Percentiles rank a stretch among this genome's conserved stretches.
Evolutionary conservation across 495 filamentous ascomycete species (phyloP).

Genomic region (Poronia punctata): DNA sequence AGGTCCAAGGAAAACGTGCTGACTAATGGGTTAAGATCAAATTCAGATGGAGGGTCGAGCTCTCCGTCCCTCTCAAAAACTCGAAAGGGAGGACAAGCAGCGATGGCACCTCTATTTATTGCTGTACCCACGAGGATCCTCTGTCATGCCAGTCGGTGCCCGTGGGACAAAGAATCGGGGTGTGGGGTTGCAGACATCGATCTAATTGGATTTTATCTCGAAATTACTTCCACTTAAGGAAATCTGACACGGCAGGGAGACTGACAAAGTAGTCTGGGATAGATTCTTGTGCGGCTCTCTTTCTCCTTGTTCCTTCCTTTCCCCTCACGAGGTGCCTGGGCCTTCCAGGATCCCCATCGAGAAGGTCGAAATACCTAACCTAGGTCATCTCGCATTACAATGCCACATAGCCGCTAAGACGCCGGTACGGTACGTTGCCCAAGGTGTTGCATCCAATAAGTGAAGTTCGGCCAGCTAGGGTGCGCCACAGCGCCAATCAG

Average conservation of each 20-base stretch:
- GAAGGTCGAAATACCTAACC: no score
- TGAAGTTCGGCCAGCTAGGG: no score
- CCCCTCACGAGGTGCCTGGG: constrained; percentile 5
- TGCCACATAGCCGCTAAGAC: no score
- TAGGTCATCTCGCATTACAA: no score
- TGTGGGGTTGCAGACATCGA: not conserved
- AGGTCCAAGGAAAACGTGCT: not conserved
- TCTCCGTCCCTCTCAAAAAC: not conserved
- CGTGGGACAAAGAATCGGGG: not conserved
- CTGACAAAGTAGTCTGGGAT: no score
- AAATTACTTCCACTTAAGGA: no score
- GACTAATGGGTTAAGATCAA: not conserved
- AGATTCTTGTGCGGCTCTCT: not conserved
- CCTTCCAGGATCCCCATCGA: no score
- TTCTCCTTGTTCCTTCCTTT: constrained; percentile 4
- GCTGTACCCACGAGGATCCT: not conserved
- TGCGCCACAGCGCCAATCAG: no score
- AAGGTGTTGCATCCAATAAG: no score
- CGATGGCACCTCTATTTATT: not conserved
- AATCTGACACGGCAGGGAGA: no score
- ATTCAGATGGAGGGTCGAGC: no score
- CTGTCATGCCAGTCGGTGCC: not conserved
- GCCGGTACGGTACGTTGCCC: no score
- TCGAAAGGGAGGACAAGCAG: not conserved
- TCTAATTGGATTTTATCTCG: not conserved